These are phyloP conservation scores for Microbotryum violaceum DNA, from an alignment of 1,284 basidiomycete genomes.

Conservation along the genomic window DNA sequence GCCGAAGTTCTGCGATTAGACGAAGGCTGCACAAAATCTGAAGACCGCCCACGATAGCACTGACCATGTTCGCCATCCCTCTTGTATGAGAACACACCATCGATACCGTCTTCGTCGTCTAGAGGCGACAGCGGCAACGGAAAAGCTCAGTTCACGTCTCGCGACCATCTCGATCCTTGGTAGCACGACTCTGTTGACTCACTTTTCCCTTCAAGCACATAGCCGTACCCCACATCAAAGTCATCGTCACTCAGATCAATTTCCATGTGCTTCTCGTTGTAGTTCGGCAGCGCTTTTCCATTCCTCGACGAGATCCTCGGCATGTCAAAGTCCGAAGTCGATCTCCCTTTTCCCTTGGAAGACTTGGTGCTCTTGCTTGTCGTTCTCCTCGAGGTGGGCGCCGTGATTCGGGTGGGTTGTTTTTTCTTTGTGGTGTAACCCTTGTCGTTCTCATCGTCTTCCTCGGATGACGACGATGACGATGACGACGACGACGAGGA, in stretches of 20 bases:
- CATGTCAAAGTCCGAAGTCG: conserved; percentile 25
- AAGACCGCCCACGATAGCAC: background rate
- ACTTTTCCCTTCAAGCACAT: conserved; percentile 9
- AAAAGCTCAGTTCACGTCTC: background rate
- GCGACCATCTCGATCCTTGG: no score
- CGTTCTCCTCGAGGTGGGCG: background rate
- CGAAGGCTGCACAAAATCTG: background rate
- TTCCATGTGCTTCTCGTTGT: conserved; percentile 31
- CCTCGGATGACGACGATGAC: background rate
- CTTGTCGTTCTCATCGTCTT: conserved; percentile 11
- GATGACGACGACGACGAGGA: conserved; percentile 9
- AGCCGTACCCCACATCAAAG: conserved; percentile 12
- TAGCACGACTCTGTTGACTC: background rate
- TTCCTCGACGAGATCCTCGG: conserved; percentile 30
- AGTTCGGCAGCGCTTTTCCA: conserved; percentile 32
- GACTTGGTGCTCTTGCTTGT: conserved; percentile 1
- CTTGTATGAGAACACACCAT: conserved; percentile 44
- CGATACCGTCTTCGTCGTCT: conserved; percentile 41
- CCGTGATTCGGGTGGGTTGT: conserved; percentile 10
- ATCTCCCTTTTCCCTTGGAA: conserved; percentile 7
- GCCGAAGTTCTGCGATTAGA: background rate
- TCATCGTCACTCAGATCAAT: conserved; percentile 18
- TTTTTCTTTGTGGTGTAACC: conserved; percentile 20
- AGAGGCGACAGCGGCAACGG: background rate
- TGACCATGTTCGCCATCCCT: conserved; percentile 37